These are phyloP conservation scores for Colletotrichum viniferum DNA, from an alignment of 2,329 filamentous ascomycete species.

Conservation along the genomic window DNA sequence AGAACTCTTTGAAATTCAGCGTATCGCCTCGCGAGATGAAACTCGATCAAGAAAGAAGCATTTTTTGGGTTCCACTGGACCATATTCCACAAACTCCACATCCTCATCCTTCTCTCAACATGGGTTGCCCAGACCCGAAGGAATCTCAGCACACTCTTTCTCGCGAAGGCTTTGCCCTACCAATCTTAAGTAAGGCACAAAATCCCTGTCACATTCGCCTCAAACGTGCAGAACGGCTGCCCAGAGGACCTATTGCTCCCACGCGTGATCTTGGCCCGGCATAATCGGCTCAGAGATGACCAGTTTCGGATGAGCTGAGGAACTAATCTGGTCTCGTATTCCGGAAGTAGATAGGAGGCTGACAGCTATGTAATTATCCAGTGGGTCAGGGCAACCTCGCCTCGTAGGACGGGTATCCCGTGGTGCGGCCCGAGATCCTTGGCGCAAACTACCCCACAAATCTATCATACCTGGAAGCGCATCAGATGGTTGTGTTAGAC, in stretches of 20 bases:
- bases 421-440: neutral
- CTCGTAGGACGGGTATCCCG: neutral
- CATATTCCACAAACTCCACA: neutral
- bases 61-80: neutral
- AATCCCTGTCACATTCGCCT: accelerated
- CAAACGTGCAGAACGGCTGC: neutral
- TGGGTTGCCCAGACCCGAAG: neutral
- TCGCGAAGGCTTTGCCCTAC: neutral
- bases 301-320: neutral
- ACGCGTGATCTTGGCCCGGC: neutral
- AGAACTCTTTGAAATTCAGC: neutral
- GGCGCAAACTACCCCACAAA: neutral
- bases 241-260: neutral
- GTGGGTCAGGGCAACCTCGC: neutral
- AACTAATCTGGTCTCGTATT: neutral
- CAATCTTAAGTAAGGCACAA: neutral
- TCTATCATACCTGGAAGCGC: neutral
- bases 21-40: neutral
- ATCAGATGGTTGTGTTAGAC: too few species aligned
- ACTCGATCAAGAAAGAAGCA: neutral
- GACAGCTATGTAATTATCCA: neutral
- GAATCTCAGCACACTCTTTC: neutral
- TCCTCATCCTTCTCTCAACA: too few species aligned
- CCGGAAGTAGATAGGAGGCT: neutral
- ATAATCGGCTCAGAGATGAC: neutral